Conservation (phyloP, 257 asterid species). For the Lavandula angustifolia region DNA sequence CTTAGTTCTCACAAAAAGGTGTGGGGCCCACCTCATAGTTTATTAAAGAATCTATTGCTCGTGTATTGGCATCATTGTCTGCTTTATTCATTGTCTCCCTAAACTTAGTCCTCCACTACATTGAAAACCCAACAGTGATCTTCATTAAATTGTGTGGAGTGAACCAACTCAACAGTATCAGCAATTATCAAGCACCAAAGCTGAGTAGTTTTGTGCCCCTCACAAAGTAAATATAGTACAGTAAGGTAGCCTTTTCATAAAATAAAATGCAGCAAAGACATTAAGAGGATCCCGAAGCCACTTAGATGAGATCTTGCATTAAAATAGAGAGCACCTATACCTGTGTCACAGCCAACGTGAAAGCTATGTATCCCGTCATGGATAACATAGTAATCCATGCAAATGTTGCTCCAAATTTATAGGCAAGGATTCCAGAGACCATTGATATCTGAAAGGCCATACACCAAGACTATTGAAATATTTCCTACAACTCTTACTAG, state of each 20-base stretch:
- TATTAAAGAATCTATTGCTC: conserved; percentile 89
- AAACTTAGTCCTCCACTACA: conserved; percentile 97
- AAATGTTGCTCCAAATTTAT: conserved; percentile 95
- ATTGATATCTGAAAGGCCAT: conserved; percentile 75
- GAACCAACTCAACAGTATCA: conserved; percentile 24
- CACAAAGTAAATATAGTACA: not conserved
- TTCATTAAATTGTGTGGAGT: conserved; percentile 21
- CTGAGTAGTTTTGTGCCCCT: conserved; percentile 16
- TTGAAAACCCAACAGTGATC: conserved; percentile 28
- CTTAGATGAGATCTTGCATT: conserved; percentile 3
- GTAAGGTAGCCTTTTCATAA: conserved; percentile 1
- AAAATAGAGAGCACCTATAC: conserved; percentile 36
- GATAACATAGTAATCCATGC: conserved; percentile 95
- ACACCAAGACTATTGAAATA: conserved; percentile 40
- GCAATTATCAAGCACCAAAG: conserved; percentile 12
- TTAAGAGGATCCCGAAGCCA: conserved; percentile 5
- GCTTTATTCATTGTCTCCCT: conserved; percentile 97
- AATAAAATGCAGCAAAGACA: conserved; percentile 19
- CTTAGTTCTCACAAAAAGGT: conserved; percentile 18
- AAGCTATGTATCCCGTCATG: conserved; percentile 75
- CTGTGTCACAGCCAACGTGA: conserved; percentile 89
- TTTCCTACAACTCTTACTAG: conserved; percentile 11
- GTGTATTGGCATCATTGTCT: conserved; percentile 91
- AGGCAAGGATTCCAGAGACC: conserved; percentile 98
- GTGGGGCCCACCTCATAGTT: conserved; percentile 78